A percentile compares a stretch with the other conserved stretches of the same genome.
Conservation (phyloP, 2,329 filamentous ascomycete genomes). For the Pyrenophora tritici-repentis region DNA sequence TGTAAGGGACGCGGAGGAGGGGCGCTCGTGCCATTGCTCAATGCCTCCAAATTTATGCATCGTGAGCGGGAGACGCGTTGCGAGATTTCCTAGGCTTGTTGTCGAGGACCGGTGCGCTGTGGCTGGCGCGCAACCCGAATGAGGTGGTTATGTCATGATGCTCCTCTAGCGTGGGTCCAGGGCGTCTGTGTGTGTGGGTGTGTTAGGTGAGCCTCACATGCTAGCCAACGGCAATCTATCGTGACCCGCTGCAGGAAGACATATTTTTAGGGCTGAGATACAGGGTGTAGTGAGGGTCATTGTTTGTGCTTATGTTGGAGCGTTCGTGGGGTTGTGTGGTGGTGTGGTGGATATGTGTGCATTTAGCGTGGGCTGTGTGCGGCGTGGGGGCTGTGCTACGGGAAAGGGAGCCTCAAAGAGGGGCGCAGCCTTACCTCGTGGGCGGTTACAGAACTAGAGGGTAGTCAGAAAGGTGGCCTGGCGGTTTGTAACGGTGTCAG, state of each 20-base stretch:
- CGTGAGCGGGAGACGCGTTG: too few species aligned
- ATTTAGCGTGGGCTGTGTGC: conserved; percentile 3
- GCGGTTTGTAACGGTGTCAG: too few species aligned
- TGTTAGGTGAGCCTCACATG: neutral
- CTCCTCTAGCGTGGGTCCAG: conserved; percentile 8
- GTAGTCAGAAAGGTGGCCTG: too few species aligned
- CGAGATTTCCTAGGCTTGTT: too few species aligned
- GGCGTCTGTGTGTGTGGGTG: neutral
- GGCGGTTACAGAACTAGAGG: neutral
- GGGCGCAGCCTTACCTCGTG: neutral
- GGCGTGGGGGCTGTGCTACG: conserved; percentile 2
- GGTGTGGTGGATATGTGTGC: neutral
- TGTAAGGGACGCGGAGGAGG: conserved; percentile 89
- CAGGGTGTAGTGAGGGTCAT: neutral
- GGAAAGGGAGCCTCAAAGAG: neutral
- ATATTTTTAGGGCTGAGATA: conserved; percentile 18
- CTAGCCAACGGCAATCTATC: conserved; percentile 13
- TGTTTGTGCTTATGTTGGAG: conserved; percentile 2
- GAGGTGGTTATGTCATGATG: conserved; percentile 20
- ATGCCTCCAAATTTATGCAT: neutral
- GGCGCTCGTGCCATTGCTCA: conserved; percentile 55
- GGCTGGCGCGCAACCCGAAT: neutral
- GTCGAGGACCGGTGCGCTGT: neutral
- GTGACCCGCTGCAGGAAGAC: conserved; percentile 9
- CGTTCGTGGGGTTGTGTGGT: conserved; percentile 3